A percentile compares a stretch with the other conserved stretches of the same genome.
Conservation (phyloP, 176 grass and related monocot genomes). For the Poa pratensis region DNA sequence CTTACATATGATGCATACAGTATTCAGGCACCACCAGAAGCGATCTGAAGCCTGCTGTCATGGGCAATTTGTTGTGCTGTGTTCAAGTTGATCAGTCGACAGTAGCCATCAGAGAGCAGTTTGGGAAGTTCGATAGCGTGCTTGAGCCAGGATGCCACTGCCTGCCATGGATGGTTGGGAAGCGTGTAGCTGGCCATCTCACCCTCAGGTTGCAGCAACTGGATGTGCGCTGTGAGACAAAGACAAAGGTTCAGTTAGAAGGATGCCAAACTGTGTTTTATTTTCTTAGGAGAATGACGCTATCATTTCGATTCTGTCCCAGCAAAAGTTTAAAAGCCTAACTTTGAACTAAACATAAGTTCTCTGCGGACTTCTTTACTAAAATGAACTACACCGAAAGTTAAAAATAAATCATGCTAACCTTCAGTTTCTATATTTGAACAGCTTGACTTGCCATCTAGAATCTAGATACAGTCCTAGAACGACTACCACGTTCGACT, state of each 20-base stretch:
- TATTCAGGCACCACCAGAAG: conserved; percentile 35
- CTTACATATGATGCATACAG: conserved; percentile 31
- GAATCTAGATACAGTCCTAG: neutral
- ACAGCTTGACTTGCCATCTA: neutral
- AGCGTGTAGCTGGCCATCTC: conserved; percentile 62
- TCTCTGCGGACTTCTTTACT: neutral
- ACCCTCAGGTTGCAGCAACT: conserved; percentile 77
- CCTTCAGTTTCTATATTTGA: neutral
- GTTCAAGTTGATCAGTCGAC: conserved; percentile 71
- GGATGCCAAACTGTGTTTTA: too few relatives aligned
- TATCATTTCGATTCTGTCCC: too few relatives aligned
- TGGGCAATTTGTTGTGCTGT: conserved; percentile 73
- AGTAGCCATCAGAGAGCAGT: conserved; percentile 61
- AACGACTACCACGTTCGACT: neutral
- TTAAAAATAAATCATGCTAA: neutral
- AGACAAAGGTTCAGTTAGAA: conserved; percentile 58
- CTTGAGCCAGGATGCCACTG: conserved; percentile 71
- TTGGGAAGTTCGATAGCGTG: conserved; percentile 66
- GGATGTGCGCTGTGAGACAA: conserved; percentile 75
- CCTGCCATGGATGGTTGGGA: conserved; percentile 54
- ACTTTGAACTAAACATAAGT: too few relatives aligned
- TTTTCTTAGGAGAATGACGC: too few relatives aligned
- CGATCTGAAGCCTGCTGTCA: conserved; percentile 32
- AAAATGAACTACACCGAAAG: neutral
- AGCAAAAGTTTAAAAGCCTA: too few relatives aligned